Percentiles rank a stretch among this genome's conserved stretches.
Conservation (phyloP, 345 rosid genomes). For the Dovyalis caffra region DNA sequence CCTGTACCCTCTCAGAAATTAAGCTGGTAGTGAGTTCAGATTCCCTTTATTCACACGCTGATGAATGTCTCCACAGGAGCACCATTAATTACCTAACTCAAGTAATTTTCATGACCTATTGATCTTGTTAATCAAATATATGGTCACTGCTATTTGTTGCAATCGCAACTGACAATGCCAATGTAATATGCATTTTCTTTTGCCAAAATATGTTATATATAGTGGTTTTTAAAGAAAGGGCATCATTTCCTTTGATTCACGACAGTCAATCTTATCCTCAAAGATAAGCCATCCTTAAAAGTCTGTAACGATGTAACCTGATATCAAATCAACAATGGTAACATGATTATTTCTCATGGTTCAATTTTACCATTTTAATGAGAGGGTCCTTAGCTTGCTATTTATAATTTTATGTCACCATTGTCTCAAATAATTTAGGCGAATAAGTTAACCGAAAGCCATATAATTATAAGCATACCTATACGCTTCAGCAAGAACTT, state of each 20-base stretch:
- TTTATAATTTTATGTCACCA: too few relatives aligned
- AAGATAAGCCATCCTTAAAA: too few relatives aligned
- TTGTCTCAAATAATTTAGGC: too few relatives aligned
- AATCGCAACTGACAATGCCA: not conserved
- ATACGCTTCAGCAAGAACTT: conserved; percentile 84
- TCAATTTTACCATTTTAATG: too few relatives aligned
- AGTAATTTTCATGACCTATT: too few relatives aligned
- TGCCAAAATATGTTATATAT: not conserved
- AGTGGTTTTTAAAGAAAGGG: not conserved
- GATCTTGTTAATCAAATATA: not conserved
- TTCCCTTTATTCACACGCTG: not conserved
- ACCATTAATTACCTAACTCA: too few relatives aligned
- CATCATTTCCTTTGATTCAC: too few relatives aligned
- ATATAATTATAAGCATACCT: conserved; percentile 22
- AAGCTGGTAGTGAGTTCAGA: not conserved
- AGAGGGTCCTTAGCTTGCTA: too few relatives aligned
- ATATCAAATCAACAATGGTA: too few relatives aligned
- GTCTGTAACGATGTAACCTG: too few relatives aligned
- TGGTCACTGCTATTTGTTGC: not conserved
- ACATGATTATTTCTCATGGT: too few relatives aligned
- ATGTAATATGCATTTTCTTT: not conserved
- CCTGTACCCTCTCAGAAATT: not conserved
- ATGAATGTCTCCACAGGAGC: not conserved
- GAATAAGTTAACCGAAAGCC: not conserved
- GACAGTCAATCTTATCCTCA: too few relatives aligned